Evolutionary conservation across 2,329 filamentous ascomycete genomes (phyloP).

Genomic region (Cercospora sp.): DNA sequence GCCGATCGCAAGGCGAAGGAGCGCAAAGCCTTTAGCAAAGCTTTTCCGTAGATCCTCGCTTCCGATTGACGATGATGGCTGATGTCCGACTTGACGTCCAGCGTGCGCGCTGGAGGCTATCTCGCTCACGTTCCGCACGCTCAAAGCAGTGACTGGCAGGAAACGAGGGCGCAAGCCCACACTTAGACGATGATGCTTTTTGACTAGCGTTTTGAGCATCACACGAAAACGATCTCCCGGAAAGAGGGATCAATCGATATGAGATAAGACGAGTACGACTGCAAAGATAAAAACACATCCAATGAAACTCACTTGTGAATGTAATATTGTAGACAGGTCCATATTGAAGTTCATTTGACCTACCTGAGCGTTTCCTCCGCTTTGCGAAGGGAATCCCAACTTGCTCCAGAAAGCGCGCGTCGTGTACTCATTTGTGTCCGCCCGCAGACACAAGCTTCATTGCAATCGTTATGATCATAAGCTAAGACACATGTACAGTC

Average conservation of each 20-base stretch:
- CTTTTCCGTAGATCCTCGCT: constrained; percentile 58
- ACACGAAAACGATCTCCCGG: background rate
- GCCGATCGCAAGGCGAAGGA: constrained; percentile 78
- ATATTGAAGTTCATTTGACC: background rate
- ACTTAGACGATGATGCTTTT: background rate
- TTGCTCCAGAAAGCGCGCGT: background rate
- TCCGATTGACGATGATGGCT: background rate
- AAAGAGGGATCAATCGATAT: background rate
- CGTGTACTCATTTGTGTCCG: background rate
- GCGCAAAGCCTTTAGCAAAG: constrained; percentile 89
- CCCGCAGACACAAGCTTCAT: background rate
- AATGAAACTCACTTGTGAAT: background rate
- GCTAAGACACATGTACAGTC: background rate
- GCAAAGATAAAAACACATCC: background rate
- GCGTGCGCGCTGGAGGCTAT: too few relatives aligned
- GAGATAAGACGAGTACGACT: background rate
- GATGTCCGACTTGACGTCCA: background rate
- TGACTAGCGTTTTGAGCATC: background rate
- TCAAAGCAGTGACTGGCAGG: background rate
- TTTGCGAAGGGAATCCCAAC: background rate
- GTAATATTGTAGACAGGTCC: background rate
- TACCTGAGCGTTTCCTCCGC: background rate
- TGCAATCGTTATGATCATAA: background rate
- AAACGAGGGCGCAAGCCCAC: background rate
- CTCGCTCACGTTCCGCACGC: background rate